Evolutionary conservation across 2,329 filamentous ascomycete genomes (phyloP).

Genomic region (Apiospora rasikravindrae): DNA sequence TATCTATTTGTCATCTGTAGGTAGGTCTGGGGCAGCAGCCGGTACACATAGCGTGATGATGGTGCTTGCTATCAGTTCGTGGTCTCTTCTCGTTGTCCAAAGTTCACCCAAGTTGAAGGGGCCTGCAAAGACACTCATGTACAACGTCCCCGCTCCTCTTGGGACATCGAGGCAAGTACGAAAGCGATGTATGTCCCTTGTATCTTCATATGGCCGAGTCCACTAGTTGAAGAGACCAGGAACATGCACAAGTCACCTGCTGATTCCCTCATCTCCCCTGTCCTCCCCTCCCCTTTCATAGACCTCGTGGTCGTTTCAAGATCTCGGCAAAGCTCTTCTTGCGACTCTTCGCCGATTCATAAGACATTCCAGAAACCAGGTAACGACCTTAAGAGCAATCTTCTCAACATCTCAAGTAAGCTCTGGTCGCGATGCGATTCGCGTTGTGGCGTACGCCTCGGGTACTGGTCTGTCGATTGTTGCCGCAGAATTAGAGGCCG

Average conservation of each 20-base stretch:
- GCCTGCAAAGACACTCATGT: background rate
- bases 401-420: background rate
- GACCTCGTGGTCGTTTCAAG: background rate
- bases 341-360: background rate
- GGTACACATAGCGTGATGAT: background rate
- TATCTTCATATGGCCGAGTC: background rate
- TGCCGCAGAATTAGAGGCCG: background rate
- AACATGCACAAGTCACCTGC: background rate
- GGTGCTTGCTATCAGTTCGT: background rate
- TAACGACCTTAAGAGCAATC: background rate
- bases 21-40: background rate
- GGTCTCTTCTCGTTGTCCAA: background rate
- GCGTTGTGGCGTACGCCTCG: background rate
- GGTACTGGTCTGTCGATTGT: background rate
- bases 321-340: background rate
- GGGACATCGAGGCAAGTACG: background rate
- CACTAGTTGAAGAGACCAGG: background rate
- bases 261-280: background rate
- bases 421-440: background rate
- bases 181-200: background rate
- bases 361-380: constrained; percentile 7
- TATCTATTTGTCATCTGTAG: background rate
- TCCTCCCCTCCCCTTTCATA: background rate
- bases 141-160: background rate
- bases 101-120: background rate